These are phyloP conservation scores for Scedosporium dehoogii DNA, from an alignment of 2,329 filamentous ascomycete genomes.

Conservation along the genomic window DNA sequence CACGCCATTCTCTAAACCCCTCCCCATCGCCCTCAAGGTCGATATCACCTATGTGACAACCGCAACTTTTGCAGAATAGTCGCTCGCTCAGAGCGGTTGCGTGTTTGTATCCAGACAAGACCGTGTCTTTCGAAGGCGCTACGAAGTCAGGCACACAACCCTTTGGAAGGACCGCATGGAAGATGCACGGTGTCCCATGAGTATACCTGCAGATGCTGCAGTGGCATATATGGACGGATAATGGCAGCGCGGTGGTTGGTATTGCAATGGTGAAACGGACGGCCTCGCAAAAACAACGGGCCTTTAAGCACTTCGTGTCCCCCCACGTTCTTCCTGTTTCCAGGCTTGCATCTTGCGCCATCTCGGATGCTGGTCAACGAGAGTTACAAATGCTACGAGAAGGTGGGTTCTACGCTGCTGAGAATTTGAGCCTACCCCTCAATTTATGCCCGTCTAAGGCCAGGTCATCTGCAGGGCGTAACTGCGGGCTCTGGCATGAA, in stretches of 20 bases:
- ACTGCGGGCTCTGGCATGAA: too few species aligned
- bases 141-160: slow-evolving; percentile 27
- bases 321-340: neutral
- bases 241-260: slow-evolving; percentile 25
- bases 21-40: slow-evolving; percentile 16
- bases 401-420: too few species aligned
- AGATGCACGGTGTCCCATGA: slow-evolving; percentile 30
- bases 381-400: too few species aligned
- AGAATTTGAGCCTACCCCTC: too few species aligned
- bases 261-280: slow-evolving; percentile 32
- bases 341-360: neutral
- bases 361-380: neutral
- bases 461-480: too few species aligned
- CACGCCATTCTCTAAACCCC: slow-evolving; percentile 22
- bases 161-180: slow-evolving; percentile 27
- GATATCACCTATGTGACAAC: slow-evolving; percentile 31
- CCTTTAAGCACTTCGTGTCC: slow-evolving; percentile 25
- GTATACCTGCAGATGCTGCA: slow-evolving; percentile 34
- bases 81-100: slow-evolving; percentile 19
- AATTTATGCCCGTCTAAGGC: too few species aligned
- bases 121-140: slow-evolving; percentile 24
- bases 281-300: slow-evolving; percentile 34
- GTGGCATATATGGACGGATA: slow-evolving; percentile 33
- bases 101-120: slow-evolving; percentile 27
- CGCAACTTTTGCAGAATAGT: slow-evolving; percentile 35